phyloP scores from a whole-genome alignment of 768 basidiomycete genomes.

The button mushroom (Agaricus bisporus) region DNA sequence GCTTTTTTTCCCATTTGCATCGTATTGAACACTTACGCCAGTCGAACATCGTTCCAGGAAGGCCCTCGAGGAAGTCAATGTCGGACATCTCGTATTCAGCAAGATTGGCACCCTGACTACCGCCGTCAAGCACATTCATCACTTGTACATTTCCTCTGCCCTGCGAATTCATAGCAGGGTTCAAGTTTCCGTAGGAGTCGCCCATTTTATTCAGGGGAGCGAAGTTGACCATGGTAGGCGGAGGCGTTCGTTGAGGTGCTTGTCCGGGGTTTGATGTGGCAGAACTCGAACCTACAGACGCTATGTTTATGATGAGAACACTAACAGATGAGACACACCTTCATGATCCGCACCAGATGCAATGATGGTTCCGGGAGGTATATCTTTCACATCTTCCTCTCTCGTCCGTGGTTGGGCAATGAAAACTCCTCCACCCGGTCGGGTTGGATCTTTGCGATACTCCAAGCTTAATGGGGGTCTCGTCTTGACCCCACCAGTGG shows the following conservation, averaged over 20 bases:
- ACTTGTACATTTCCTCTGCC: slow-evolving; percentile 56
- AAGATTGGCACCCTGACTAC: slow-evolving; percentile 46
- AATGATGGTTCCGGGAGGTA: slow-evolving; percentile 54
- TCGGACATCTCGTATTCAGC: slow-evolving; percentile 65
- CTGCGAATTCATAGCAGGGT: slow-evolving; percentile 63
- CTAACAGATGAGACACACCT: slow-evolving; percentile 20
- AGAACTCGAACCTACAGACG: no score
- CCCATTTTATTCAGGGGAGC: slow-evolving; percentile 40
- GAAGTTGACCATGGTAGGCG: slow-evolving; percentile 52
- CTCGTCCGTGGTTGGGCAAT: slow-evolving; percentile 50
- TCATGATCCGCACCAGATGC: slow-evolving; percentile 24
- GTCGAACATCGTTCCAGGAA: slow-evolving; percentile 83
- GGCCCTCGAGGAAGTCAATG: slow-evolving; percentile 66
- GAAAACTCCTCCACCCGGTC: slow-evolving; percentile 86
- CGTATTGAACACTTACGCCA: slow-evolving; percentile 50
- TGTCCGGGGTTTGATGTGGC: slow-evolving; percentile 3
- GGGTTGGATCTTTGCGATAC: slow-evolving; percentile 73
- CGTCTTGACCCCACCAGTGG: slow-evolving; percentile 62
- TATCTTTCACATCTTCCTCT: slow-evolving; percentile 40
- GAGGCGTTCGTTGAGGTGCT: slow-evolving; percentile 18
- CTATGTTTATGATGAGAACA: background rate
- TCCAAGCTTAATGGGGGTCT: slow-evolving; percentile 51
- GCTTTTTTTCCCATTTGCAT: background rate
- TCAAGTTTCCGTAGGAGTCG: slow-evolving; percentile 50
- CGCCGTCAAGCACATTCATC: slow-evolving; percentile 68